Base-by-base conservation (phyloP, 2,329 filamentous ascomycete species). In the Sporothrix pseudoabietina region DNA sequence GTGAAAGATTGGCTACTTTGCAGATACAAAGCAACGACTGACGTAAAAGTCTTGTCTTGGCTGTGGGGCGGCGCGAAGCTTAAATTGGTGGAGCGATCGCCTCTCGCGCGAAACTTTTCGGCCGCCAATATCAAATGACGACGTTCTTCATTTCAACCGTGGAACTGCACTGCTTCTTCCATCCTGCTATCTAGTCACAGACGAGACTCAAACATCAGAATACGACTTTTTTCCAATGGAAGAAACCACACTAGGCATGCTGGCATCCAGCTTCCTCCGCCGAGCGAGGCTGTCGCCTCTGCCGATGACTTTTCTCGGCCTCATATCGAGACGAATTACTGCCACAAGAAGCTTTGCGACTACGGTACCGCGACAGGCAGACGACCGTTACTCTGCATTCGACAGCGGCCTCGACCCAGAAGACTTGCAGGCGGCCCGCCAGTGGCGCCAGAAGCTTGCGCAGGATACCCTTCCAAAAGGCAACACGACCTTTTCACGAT, bases 401-500 rank as follows among this genome's bases (percentile, higher is more conserved):
- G 86, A 87, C 73, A 82, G 84, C 0, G 78, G 79, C 0, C 81
- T 87, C n/a, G 85, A 89, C 72, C 81, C 82, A 41, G 85, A 86
- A 2, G 82, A 85, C 7, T 78, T 89, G 44, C 78, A 80, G 5
- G 86, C 87, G 74, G 87, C 87, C 1, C 83, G 87, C 32, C 80
- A 80, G 74, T 89, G 88, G 88, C 82, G 82, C 66, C 77, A 82
- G 65, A 80, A 82, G 0, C 87, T 88, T 74, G 80, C 81, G 9
- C 75, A 81, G 44, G 80, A 78, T 54, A 81, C 78, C 30, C 77
- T 90, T 1, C 88, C 88, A 16, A 83, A 80, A 71, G 88, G 87
- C 9, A 84, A 79, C 61, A 89, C 86, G 5, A 84, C 81, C 12
- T 89, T 84, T 78, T 84, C 88, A 2, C 83, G 88, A n/a, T 89